Conservation (phyloP, 768 basidiomycete genomes). For the Russula virescens region DNA sequence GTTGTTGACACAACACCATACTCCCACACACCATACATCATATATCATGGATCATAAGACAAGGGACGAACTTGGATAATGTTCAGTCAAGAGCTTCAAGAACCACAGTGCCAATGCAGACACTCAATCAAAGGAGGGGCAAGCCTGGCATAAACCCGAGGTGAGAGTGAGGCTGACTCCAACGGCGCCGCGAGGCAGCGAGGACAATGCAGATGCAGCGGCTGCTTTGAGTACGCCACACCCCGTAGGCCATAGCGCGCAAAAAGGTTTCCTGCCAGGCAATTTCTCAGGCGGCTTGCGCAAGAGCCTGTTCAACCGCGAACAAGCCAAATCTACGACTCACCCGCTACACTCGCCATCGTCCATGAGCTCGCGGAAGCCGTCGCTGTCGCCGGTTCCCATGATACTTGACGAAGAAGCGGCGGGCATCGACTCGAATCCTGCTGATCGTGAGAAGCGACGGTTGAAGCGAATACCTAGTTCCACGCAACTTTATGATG, state of each 20-base stretch:
- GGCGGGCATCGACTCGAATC: constrained; percentile 4
- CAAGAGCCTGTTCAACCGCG: constrained; percentile 76
- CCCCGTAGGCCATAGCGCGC: neutral
- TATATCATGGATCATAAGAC: too few species aligned
- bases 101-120: too few species aligned
- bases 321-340: constrained; percentile 71
- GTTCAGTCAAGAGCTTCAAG: too few species aligned
- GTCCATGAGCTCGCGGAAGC: constrained; percentile 44
- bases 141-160: too few species aligned
- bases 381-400: constrained; percentile 45
- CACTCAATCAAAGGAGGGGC: too few species aligned
- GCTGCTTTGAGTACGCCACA: constrained; percentile 2
- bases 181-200: too few species aligned
- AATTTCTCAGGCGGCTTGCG: constrained; percentile 52
- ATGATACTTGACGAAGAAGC: constrained; percentile 34
- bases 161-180: too few species aligned
- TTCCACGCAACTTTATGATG: constrained; percentile 81
- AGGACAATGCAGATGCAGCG: neutral
- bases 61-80: too few species aligned
- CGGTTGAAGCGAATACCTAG: constrained; percentile 59
- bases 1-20: too few species aligned
- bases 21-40: too few species aligned
- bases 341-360: constrained; percentile 44
- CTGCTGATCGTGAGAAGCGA: constrained; percentile 26
- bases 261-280: constrained; percentile 20